Conservation (phyloP, 345 rosid species). For the Stellera chamaejasme region DNA sequence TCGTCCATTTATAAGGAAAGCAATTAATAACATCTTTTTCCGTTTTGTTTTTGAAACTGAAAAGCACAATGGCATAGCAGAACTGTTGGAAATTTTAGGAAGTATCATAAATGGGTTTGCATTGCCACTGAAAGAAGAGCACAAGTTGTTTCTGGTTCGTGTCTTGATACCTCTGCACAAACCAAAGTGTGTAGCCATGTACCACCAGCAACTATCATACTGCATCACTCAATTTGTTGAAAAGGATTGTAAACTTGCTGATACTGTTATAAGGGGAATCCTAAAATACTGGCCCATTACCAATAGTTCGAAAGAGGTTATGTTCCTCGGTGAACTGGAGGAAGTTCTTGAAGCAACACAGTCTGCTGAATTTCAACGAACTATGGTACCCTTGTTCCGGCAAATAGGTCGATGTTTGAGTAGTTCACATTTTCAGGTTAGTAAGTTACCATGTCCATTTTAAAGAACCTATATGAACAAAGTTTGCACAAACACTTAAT, state of each 20-base stretch:
- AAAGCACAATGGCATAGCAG: conserved; percentile 38
- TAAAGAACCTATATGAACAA: too few species aligned
- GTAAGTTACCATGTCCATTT: too few species aligned
- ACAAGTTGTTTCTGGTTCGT: conserved; percentile 33
- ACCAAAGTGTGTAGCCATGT: conserved; percentile 26
- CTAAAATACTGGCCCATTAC: conserved; percentile 47
- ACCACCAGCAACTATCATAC: conserved; percentile 34
- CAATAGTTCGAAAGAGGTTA: conserved; percentile 38
- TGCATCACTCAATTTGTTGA: conserved; percentile 41
- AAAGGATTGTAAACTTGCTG: conserved; percentile 37
- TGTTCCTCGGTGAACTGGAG: conserved; percentile 41
- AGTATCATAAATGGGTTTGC: conserved; percentile 37
- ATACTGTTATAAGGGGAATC: conserved; percentile 31
- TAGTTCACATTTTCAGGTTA: conserved; percentile 41
- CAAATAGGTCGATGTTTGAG: conserved; percentile 39
- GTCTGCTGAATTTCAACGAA: conserved; percentile 26
- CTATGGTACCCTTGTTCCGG: conserved; percentile 37
- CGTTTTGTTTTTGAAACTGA: conserved; percentile 33
- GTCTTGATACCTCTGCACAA: conserved; percentile 41
- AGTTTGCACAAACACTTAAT: too few species aligned
- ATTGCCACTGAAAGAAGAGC: conserved; percentile 45
- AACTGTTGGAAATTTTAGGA: conserved; percentile 40
- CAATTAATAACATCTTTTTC: conserved; percentile 38
- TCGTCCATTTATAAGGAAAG: conserved; percentile 44
- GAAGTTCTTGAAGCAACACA: conserved; percentile 34